Evolutionary conservation across 345 rosid species (phyloP), one percentile per base, ranked within the genome.

Genomic region (Citrus glauca): DNA sequence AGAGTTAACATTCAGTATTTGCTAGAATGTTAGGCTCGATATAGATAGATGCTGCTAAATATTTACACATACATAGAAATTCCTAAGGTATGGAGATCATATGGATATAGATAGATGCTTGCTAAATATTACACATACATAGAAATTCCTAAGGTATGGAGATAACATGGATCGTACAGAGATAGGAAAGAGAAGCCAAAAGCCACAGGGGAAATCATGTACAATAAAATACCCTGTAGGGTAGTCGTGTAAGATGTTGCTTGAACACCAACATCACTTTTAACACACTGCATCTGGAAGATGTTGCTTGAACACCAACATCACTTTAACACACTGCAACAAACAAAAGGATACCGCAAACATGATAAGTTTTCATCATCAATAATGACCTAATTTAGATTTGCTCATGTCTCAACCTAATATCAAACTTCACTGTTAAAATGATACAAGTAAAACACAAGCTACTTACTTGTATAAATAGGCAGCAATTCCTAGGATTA

Each of bases 401-500:
- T 66, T 11, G 45, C 57, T 19, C 62, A 7, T 6, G 9, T 17
- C 37, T 50, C 17, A 9, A 19, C 9, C 57, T 50, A 69, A 4
- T 28, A 27, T 48, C 11, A 22, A 59, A 56, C 25, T 10, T 16
- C 32, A 33, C 16, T 28, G 5, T 63, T 63, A 33, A 63, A 63
- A 64, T 64, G 35, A 28, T 30, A 64, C 0, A 64, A 14, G n/a
- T 4, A 14, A n/a, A 17, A 33, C 24, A 65, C 42, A 66, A 38
- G 2, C 11, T 42, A 76, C 90, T 90, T 88, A 91, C 98, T 95
- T 89, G 97, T 93, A 95, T 66, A 95, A 80, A 85, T 90, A 89
- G 79, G 97, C 98, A 74, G 98, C 98, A 60, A 93, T 95, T 65
- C 98, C 97, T 25, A 93, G 82, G 71, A 93, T 79, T 82, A 95